Conservation (phyloP, 768 basidiomycete species). For the Russula emetica region DNA sequence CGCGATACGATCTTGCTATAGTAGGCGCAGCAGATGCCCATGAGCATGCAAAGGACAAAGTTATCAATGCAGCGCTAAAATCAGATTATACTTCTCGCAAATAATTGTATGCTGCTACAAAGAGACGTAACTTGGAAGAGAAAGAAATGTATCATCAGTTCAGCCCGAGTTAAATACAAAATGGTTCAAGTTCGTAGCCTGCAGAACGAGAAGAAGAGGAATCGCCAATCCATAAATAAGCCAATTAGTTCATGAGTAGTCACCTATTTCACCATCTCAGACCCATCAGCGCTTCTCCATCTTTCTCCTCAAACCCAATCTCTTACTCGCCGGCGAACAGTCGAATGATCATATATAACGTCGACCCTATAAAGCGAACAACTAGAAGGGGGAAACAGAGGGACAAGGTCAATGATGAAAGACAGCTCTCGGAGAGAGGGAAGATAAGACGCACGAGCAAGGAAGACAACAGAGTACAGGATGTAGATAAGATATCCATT, state of each 20-base stretch:
- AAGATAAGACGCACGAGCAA: conserved; percentile 63
- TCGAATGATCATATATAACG: conserved; percentile 77
- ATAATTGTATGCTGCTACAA: neutral
- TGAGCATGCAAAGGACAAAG: neutral
- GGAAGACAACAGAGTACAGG: conserved; percentile 80
- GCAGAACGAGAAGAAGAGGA: neutral
- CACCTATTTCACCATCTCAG: neutral
- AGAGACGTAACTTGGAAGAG: neutral
- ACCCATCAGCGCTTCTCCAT: neutral
- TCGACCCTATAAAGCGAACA: conserved; percentile 78
- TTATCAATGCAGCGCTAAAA: neutral
- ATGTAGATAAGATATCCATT: conserved; percentile 88
- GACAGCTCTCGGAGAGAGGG: neutral
- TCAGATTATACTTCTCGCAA: neutral
- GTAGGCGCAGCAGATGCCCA: no score
- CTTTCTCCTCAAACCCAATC: neutral
- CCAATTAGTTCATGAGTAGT: neutral
- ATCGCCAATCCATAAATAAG: neutral
- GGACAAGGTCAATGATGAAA: neutral
- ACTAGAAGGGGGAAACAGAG: conserved; percentile 42
- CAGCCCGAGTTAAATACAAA: neutral
- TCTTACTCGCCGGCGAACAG: conserved; percentile 83
- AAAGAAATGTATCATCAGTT: neutral
- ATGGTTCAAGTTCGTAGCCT: neutral
- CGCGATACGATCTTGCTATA: no score